Base-by-base conservation (phyloP, 2,329 filamentous ascomycete genomes). In the Cytospora mali region DNA sequence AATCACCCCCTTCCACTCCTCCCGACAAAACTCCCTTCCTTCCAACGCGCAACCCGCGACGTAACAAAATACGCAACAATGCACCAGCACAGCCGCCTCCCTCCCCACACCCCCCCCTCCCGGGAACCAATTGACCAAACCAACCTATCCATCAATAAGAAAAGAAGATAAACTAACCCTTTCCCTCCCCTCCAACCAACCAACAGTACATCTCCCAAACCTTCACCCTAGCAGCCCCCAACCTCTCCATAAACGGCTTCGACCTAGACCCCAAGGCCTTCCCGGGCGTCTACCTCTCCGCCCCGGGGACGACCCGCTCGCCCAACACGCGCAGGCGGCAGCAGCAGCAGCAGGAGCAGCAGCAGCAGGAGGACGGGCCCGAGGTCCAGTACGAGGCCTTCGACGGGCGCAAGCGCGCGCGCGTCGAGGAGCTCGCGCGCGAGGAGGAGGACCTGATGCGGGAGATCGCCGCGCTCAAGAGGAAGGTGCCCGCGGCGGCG, bases 371-470 rank as follows among this genome's bases (percentile, higher is more conserved):
- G 7, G 16, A 6, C 25, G 59, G 53, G 23, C n/a, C 23, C 10
- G 74, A 78, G 28, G 76, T 78, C 51, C 74, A 76, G 63, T 85
- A 85, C 76, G 85, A 87, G 68, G 81, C 85, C 33, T 88, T 88
- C 69, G 84, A 88, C 76, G 74, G 77, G 4, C 82, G 83, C 71
- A 81, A 84, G 68, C 84, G 85, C 70, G 78, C 80, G 65, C 81
- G 80, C 68, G 83, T 88, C 67, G 84, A 86, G 70, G 81, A 84
- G 42, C 80, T 88, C n/a, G 80, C 84, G 64, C 78, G 82, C 64
- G 80, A 87, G 63, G 86, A 89, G 68, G 86, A 88, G 70, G 84
- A 85, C 69, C 79, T 89, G 3, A 81, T 88, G 51, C 83, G 86
- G 67, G 84, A 88, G 69, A 86, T 89, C 68, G 86, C 86, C 9